Base-by-base conservation (phyloP, 1,284 basidiomycete genomes). In the Retiboletus flavoniger region DNA sequence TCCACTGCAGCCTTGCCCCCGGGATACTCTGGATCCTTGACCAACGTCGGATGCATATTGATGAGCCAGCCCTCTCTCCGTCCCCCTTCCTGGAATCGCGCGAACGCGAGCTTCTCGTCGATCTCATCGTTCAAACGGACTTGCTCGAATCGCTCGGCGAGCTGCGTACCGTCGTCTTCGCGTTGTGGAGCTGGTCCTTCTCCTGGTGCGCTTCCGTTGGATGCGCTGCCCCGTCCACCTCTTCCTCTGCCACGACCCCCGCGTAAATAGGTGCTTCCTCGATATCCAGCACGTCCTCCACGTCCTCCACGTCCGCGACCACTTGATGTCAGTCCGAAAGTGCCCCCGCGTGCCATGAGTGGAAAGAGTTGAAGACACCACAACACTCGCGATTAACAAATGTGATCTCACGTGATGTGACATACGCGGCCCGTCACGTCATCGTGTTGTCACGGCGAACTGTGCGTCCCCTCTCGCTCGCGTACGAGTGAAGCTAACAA, bases 1-100 rank as follows among this genome's bases (percentile, higher is more conserved):
- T 99, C 96, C 10, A 99, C 95, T 10, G 89, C 95, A 6, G 93
- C 90, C 60, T 85, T 87, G 16, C 94, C 94, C 13, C 82, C 82
- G 7, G 89, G 80, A 75, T 86, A 87, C 42, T 90, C 86, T 3
- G 91, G 75, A 64, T 95, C 93, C 70, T 92, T 90, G 17, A 97
- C 71, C 5, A 97, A 74, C 0, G 94, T 98, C 85, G 95, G 93
- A 71, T 97, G 96, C 95, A 99, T 99, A 71, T 98, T 98, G 58
- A 99, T 88, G 68, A 99, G 78, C 97, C 97, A 99, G 1, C 93
- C 95, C 54, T 92, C 89, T 63, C 78, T 82, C 61, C 75, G 75
- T 8, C 79, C 74, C 0, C 92, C 93, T 61, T 89, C 87, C 58
- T 92, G 85, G 50, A 91, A 78, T 52, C 87, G 78, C 41, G 79